phyloP scores from a whole-genome alignment of 2,329 filamentous ascomycete species.

The Diaporthe longicolla region DNA sequence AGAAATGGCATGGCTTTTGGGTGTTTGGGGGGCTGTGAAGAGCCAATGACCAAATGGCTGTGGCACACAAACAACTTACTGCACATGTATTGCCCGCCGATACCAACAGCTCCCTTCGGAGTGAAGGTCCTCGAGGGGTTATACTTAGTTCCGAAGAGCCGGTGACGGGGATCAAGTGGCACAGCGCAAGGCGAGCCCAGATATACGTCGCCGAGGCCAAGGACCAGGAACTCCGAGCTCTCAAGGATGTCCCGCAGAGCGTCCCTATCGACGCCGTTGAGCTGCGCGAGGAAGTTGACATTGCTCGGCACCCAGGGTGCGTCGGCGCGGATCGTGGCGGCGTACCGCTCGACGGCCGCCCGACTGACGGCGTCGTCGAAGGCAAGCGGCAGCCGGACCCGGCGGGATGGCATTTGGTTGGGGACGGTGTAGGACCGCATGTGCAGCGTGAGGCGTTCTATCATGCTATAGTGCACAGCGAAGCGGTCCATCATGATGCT shows the following conservation, averaged over 20 bases:
- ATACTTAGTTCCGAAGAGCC: slow-evolving; percentile 17
- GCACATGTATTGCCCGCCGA: slow-evolving; percentile 17
- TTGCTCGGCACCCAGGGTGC: slow-evolving; percentile 29
- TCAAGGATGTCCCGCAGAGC: neutral
- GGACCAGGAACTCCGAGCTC: neutral
- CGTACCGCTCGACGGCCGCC: slow-evolving; percentile 12
- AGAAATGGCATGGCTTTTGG: neutral
- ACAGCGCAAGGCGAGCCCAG: slow-evolving; percentile 29
- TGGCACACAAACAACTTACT: neutral
- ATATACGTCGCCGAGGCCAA: slow-evolving; percentile 28
- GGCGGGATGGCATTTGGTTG: neutral
- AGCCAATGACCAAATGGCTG: neutral
- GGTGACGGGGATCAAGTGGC: slow-evolving; percentile 20
- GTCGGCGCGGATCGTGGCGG: slow-evolving; percentile 8
- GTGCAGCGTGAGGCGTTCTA: neutral
- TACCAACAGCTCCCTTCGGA: neutral
- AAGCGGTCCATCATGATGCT: too few species aligned
- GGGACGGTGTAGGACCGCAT: neutral
- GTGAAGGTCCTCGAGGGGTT: slow-evolving; percentile 1
- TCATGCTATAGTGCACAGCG: neutral
- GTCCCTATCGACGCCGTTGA: slow-evolving; percentile 7
- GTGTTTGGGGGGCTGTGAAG: too few species aligned
- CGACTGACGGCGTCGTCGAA: neutral
- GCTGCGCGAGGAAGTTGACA: slow-evolving; percentile 14
- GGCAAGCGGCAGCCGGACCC: neutral